These are phyloP conservation scores for Pseudonitzschia pungens DNA, from an alignment of 108 stramenopile genomes.

Conservation along the genomic window DNA sequence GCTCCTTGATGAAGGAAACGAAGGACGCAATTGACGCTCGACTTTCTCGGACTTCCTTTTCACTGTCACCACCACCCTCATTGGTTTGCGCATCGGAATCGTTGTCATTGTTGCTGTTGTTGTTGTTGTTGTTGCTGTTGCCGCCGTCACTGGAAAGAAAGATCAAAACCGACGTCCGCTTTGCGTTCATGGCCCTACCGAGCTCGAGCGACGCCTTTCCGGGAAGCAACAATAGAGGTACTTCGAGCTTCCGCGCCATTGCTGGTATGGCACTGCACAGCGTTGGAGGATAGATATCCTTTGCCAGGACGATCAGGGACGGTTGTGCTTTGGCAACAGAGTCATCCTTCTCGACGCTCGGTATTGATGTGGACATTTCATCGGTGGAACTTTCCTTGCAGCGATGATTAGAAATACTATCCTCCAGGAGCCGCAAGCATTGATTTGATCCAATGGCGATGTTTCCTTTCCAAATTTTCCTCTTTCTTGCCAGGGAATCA, in stretches of 20 bases:
- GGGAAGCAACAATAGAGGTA: constrained; percentile 56
- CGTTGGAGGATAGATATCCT: constrained; percentile 67
- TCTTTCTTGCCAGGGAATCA: constrained; percentile 2
- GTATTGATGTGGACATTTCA: neutral
- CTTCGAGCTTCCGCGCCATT: constrained; percentile 28
- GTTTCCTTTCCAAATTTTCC: constrained; percentile 31
- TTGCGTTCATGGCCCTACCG: constrained; percentile 48
- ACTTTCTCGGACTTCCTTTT: neutral
- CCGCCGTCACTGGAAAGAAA: constrained; percentile 33
- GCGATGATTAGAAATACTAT: neutral
- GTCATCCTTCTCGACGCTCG: neutral
- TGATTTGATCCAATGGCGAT: constrained; percentile 67
- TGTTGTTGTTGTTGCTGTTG: neutral
- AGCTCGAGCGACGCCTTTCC: constrained; percentile 68
- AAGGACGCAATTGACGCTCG: neutral
- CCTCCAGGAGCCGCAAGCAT: constrained; percentile 58
- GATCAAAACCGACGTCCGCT: constrained; percentile 45
- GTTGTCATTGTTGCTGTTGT: neutral
- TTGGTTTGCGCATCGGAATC: neutral
- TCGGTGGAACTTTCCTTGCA: neutral
- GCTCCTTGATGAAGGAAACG: constrained; percentile 6
- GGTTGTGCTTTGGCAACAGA: constrained; percentile 14
- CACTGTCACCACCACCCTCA: neutral
- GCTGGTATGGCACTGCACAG: constrained; percentile 58
- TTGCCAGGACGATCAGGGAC: constrained; percentile 47